Percentiles rank a stretch among this genome's conserved stretches.
Conservation (phyloP, 805 yeast species). For the Gaillardinia entomophila region DNA sequence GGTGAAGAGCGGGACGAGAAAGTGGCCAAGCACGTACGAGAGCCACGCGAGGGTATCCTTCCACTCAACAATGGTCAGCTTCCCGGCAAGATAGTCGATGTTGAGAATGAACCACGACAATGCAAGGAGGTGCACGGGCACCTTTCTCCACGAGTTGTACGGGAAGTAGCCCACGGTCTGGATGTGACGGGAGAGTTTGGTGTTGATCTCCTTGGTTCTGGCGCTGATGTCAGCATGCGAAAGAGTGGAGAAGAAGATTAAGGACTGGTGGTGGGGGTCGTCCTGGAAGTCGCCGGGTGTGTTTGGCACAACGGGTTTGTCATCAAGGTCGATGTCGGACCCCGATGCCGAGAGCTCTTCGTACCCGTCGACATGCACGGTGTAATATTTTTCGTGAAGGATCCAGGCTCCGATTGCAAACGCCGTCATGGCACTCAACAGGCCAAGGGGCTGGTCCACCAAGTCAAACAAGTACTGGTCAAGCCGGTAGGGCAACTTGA, state of each 20-base stretch:
- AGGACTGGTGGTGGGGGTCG: slow-evolving; percentile 2
- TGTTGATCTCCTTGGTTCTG: slow-evolving; percentile 3
- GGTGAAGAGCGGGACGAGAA: slow-evolving; percentile 55
- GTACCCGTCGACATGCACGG: slow-evolving; percentile 15
- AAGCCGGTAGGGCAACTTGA: slow-evolving; percentile 37
- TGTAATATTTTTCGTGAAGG: slow-evolving; percentile 8
- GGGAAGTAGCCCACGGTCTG: not conserved
- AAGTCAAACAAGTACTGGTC: slow-evolving; percentile 36
- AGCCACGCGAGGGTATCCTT: slow-evolving; percentile 58
- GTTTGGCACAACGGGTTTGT: no score
- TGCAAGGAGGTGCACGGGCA: slow-evolving; percentile 37
- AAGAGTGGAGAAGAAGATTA: slow-evolving; percentile 3
- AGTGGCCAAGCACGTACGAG: slow-evolving; percentile 57
- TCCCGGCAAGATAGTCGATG: slow-evolving; percentile 23
- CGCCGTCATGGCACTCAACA: slow-evolving; percentile 1
- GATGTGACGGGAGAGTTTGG: not conserved
- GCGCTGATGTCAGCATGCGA: slow-evolving; percentile 2
- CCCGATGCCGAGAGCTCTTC: not conserved
- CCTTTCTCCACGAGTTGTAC: slow-evolving; percentile 13
- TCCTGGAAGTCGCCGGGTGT: slow-evolving; percentile 8
- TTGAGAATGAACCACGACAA: slow-evolving; percentile 47
- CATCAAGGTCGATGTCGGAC: not conserved
- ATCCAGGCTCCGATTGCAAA: slow-evolving; percentile 1
- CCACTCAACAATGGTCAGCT: not conserved
- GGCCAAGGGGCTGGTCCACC: slow-evolving; percentile 1